phyloP scores from a whole-genome alignment of 352 stramenopile genomes.

The Phytophthora parvispora region DNA sequence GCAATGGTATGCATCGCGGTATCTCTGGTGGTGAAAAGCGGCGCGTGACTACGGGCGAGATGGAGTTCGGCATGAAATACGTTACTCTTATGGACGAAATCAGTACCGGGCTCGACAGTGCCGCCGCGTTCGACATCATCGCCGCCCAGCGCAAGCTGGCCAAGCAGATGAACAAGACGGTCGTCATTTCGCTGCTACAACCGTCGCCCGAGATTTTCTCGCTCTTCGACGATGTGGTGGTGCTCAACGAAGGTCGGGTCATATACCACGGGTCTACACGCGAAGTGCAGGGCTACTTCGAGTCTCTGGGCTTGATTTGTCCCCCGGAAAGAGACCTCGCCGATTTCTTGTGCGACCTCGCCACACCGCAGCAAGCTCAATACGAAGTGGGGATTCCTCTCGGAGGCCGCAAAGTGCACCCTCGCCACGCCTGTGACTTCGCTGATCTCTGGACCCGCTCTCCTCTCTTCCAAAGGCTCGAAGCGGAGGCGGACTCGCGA shows the following conservation, averaged over 20 bases:
- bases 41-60: conserved; percentile 77
- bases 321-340: not conserved
- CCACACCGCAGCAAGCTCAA: conserved; percentile 1
- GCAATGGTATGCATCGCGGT: conserved; percentile 21
- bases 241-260: conserved; percentile 4
- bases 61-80: conserved; percentile 85
- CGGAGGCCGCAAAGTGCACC: not conserved
- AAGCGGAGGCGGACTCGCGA: not conserved
- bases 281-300: conserved; percentile 5
- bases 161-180: not conserved
- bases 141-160: conserved; percentile 2
- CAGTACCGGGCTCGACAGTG: conserved; percentile 5
- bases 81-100: conserved; percentile 28
- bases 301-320: not conserved
- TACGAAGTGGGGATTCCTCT: not conserved
- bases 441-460: not conserved
- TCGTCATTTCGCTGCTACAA: conserved; percentile 8
- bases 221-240: conserved; percentile 3
- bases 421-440: not conserved
- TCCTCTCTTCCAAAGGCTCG: not conserved
- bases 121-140: conserved; percentile 6
- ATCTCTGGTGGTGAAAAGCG: conserved; percentile 88
- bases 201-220: conserved; percentile 11
- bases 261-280: not conserved
- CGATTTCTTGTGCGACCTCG: conserved; percentile 5